Evolutionary conservation across 805 yeast species (phyloP), one percentile per base, ranked within the genome.

Genomic region (Metschnikowia henanensis): DNA sequence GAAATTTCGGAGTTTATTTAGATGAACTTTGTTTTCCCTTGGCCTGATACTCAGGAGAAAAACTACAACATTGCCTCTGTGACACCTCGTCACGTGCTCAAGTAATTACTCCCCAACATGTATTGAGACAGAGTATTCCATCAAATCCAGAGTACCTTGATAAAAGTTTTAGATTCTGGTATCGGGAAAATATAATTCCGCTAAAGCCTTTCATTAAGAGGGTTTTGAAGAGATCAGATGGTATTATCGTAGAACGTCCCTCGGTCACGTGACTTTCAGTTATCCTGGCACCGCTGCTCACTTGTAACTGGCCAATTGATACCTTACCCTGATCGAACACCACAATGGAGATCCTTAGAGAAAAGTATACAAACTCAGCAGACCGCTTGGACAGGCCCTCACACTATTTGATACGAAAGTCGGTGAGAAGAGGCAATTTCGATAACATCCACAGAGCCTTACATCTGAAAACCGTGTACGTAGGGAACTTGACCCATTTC

Each of bases 401-500:
- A 0, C 65, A 72, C 16, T 87, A 87, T 55, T 69, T 86, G 34
- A 68, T 84, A 49, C 76, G 78, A 46, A 84, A 84, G 58, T 92
- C 92, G 1, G 67, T 80, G 44, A 66, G 74, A 36, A 70, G 74
- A 47, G 65, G 66, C 30, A 67, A 70, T 51, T 72, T 82, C 49
- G 80, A 79, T 20, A 85, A 83, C 51, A 70, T 91, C 48, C 78
- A 83, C 53, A 75, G 75, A 51, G 79, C 94, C 2, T 72, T 84
- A 64, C 71, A 67, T 29, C 81, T 89, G 43, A 73, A 80, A 22
- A 91, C 98, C 0, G 77, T 94, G 4, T 94, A 94, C 59, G 95
- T 94, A 29, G 99, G 98, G 4, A 89, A 89, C 62, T 65, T 94
- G 25, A 83, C 95, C 2, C 87, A 88, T 55, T 87, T 83, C 65